phyloP scores from a whole-genome alignment of 768 basidiomycete species.

The Amanita fuliginea region DNA sequence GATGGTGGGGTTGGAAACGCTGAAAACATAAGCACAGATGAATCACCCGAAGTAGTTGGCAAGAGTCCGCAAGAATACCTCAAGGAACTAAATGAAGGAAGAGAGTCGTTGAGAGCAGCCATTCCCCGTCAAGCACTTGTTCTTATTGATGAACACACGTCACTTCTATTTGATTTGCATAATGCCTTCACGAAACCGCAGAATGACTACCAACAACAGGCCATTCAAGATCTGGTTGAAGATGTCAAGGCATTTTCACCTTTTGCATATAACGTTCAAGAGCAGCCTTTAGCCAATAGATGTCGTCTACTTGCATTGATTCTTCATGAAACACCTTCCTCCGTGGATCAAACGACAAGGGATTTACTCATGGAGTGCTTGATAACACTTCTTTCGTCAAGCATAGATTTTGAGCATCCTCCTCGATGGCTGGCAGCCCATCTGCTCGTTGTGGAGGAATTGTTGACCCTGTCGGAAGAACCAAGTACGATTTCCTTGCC shows the following conservation, averaged over 20 bases:
- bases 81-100: conserved; percentile 49
- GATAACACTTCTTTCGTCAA: conserved; percentile 54
- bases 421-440: conserved; percentile 87
- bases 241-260: conserved; percentile 65
- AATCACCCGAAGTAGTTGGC: conserved; percentile 13
- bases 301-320: conserved; percentile 82
- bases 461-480: conserved; percentile 68
- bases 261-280: conserved; percentile 54
- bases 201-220: conserved; percentile 47
- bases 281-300: conserved; percentile 69
- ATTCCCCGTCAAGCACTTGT: conserved; percentile 62
- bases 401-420: conserved; percentile 41
- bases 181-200: conserved; percentile 64
- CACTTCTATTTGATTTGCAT: conserved; percentile 83
- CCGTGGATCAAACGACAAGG: conserved; percentile 42
- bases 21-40: background rate
- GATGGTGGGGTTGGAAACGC: conserved; percentile 13
- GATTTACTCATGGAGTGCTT: conserved; percentile 56
- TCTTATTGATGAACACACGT: conserved; percentile 79
- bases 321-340: conserved; percentile 60
- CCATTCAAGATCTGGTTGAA: conserved; percentile 63
- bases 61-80: conserved; percentile 56
- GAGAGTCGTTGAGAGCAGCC: conserved; percentile 53
- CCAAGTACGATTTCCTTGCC: conserved; percentile 56
- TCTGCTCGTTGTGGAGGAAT: conserved; percentile 75